Evolutionary conservation across 352 stramenopile species (phyloP), one percentile per base, ranked within the genome.

Genomic region (Nothophytophthora sp.): DNA sequence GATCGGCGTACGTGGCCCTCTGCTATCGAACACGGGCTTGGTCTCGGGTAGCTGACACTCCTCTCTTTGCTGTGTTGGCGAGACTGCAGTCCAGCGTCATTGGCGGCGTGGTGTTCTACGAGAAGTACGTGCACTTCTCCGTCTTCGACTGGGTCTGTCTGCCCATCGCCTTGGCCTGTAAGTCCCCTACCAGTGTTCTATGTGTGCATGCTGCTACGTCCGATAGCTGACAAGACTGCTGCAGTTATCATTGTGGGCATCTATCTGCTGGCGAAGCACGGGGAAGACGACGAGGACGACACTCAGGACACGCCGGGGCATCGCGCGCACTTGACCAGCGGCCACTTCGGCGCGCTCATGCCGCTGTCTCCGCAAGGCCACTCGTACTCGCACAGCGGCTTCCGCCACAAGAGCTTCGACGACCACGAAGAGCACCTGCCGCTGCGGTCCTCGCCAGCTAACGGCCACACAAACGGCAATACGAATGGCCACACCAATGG

Each of bases 181-280:
- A 45, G 81, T 78, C 35, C n/a, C n/a, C n/a, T n/a, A n/a, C n/a
- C n/a, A n/a, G n/a, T 13, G 1, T 24, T 12, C 1, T 44, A 34
- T 9, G 3, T 30, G 0, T n/a, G 15, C 11, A 10, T 54, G 8
- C 6, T 39, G 19, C 35, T 16, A n/a, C 34, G n/a, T 60, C 2
- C 7, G 0, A 19, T 27, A n/a, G 5, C 8, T 10, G n/a, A n/a
- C n/a, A n/a, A n/a, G n/a, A n/a, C n/a, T n/a, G n/a, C n/a, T 54
- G 7, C 34, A 94, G 84, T 91, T 55, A 94, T 94, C 45, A 90
- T 94, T 28, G 60, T 77, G 42, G 84, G 84, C 9, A 94, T 94
- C 50, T 94, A 94, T 45, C 51, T 94, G 30, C 51, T 94, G 19
- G 81, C 84, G 22, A 90, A 92, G 44, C 79, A 92, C 44, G 76